Base-by-base conservation (phyloP, 306 rosid species). In the Begonia fuchsioides region DNA sequence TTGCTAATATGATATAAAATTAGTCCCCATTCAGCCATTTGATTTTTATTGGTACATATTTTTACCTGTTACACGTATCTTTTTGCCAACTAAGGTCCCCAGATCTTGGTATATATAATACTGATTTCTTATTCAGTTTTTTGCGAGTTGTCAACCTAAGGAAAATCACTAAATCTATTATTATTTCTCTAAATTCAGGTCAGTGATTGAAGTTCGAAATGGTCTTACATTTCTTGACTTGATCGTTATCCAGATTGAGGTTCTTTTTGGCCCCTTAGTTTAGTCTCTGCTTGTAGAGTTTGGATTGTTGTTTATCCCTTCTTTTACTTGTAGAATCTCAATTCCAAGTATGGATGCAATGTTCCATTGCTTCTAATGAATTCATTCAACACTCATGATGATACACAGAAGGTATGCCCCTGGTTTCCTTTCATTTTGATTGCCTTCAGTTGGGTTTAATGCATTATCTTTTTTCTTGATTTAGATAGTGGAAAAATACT, bases 311-410 rank as follows among this genome's bases (percentile, higher is more conserved):
- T 4, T 26, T 26, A 38, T 50, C 20, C 43, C 20, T 54, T 43
- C 32, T 9, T 32, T 54, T 56, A 17, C 8, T 62, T 72, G 56
- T 65, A 88, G 98, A 74, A 70, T 68, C 92, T 90, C 67, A 90
- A 90, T 62, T 57, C 75, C 47, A 81, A 73, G 70, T 90, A 85
- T 35, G 94, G 97, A 26, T 81, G 94, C 83, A 75, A 59, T 48
- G 95, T 90, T 68, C 98, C 95, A 20, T 59, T 90, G 72, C 95
- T 90, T 58, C 72, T 90, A 65, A 90, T 90, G 95, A 90, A 90
- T 70, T 90, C 98, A n/a, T 90, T 90, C 80, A 81, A 85, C 76
- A 90, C 98, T 56, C 92, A 90, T 61, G 98, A 90, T 32, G 92
- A 90, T 64, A 90, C 98, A 44, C 80, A 57, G 14, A 81, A 77